phyloP scores from a whole-genome alignment of 2,329 filamentous ascomycete genomes.

The Sarocladium oryzae region DNA sequence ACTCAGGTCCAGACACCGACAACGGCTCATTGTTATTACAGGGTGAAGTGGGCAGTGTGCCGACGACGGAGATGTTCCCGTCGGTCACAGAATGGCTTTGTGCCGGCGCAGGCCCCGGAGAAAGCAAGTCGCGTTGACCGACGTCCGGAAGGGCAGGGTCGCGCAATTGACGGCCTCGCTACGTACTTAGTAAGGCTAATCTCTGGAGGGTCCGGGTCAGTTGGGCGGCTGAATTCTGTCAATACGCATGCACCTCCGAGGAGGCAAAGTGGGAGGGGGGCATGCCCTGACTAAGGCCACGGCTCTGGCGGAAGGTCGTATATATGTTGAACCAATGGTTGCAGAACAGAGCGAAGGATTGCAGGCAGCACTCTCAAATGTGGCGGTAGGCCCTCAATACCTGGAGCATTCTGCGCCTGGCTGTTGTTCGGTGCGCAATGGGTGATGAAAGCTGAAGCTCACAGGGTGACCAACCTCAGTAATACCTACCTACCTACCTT shows the following conservation, averaged over 20 bases:
- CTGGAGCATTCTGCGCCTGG: too few species aligned
- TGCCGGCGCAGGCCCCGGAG: not conserved
- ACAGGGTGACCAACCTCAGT: too few species aligned
- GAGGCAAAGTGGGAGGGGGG: not conserved
- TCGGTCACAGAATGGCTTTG: not conserved
- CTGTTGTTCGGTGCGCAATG: too few species aligned
- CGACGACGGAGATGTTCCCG: not conserved
- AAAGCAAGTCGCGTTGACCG: constrained; percentile 1
- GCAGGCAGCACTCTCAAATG: too few species aligned
- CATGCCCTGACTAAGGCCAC: constrained; percentile 5
- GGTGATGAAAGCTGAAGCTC: too few species aligned
- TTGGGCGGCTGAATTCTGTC: constrained; percentile 5
- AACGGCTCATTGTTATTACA: too few species aligned
- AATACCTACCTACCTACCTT: too few species aligned
- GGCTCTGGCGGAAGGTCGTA: not conserved
- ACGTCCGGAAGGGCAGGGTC: not conserved
- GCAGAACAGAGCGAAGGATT: not conserved
- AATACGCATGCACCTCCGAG: not conserved
- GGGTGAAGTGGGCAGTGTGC: not conserved
- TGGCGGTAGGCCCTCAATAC: too few species aligned
- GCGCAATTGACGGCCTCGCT: not conserved
- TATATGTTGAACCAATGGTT: not conserved
- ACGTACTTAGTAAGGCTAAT: constrained; percentile 1
- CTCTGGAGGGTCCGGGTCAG: not conserved
- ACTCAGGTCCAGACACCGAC: not conserved